Evolutionary conservation across 352 stramenopile species (phyloP).

Genomic region (Globisporangium canariense): DNA sequence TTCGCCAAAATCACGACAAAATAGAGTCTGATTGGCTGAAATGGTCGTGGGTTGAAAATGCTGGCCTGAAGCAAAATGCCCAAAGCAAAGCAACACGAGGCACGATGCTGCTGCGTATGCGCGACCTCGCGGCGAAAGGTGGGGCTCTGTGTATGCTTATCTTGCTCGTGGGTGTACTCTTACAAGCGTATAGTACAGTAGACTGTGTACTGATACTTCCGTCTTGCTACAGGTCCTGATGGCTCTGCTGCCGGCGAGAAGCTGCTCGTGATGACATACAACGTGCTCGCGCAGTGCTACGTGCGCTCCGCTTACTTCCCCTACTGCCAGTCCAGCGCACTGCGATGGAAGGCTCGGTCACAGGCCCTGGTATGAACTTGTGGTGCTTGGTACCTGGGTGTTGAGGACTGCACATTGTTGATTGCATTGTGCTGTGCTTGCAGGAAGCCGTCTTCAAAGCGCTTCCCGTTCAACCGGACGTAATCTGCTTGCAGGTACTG

Average conservation of each 20-base stretch:
- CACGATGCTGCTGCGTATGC: slow-evolving; percentile 32
- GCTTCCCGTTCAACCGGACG: slow-evolving; percentile 58
- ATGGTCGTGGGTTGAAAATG: background rate
- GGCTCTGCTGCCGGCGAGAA: slow-evolving; percentile 20
- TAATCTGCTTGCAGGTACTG: slow-evolving; percentile 75
- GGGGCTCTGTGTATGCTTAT: background rate
- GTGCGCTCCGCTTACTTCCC: slow-evolving; percentile 77
- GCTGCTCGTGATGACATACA: slow-evolving; percentile 85
- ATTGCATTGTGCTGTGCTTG: background rate
- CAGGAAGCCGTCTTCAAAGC: slow-evolving; percentile 55
- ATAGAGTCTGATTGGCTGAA: slow-evolving; percentile 27
- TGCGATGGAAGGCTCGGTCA: slow-evolving; percentile 75
- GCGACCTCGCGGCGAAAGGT: slow-evolving; percentile 22
- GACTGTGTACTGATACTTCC: background rate
- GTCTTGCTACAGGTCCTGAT: background rate
- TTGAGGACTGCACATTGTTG: too few species aligned
- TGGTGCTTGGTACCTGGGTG: too few species aligned
- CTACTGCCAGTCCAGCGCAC: slow-evolving; percentile 56
- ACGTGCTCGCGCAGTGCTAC: slow-evolving; percentile 82
- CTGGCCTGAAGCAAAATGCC: background rate
- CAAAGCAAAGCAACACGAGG: background rate
- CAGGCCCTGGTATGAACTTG: slow-evolving; percentile 45
- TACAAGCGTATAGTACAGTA: too few species aligned
- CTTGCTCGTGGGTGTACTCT: background rate
- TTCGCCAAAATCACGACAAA: background rate